These are phyloP conservation scores for Cylindricascospora bacillispora DNA, from an alignment of 1,139 yeast genomes.

Conservation along the genomic window DNA sequence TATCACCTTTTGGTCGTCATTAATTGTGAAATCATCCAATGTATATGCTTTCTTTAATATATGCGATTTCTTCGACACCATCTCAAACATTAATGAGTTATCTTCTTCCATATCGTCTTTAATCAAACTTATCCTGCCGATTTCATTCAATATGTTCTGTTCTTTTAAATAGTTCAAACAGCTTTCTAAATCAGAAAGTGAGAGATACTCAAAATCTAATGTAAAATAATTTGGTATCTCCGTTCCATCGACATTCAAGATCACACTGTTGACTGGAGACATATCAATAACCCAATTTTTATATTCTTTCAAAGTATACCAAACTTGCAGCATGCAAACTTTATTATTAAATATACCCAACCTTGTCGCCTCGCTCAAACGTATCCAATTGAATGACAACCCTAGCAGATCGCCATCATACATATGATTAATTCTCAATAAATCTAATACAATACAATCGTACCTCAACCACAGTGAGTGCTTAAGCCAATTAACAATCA, in stretches of 20 bases:
- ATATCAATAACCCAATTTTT: constrained; percentile 11
- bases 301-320: constrained; percentile 20
- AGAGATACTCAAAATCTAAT: constrained; percentile 10
- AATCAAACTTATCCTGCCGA: constrained; percentile 2
- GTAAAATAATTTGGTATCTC: constrained; percentile 9
- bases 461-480: constrained; percentile 19
- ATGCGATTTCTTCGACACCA: background rate
- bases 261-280: background rate
- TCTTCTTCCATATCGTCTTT: background rate
- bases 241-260: background rate
- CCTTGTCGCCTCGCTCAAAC: constrained; percentile 10
- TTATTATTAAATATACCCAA: constrained; percentile 14
- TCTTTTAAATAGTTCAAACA: constrained; percentile 6
- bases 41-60: background rate
- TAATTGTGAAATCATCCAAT: constrained; percentile 3
- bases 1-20: constrained; percentile 5
- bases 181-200: constrained; percentile 1
- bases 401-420: constrained; percentile 16
- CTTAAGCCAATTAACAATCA: constrained; percentile 17
- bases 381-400: constrained; percentile 15
- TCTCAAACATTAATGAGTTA: background rate
- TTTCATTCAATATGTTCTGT: constrained; percentile 7
- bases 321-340: constrained; percentile 15
- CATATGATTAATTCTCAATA: constrained; percentile 16
- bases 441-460: constrained; percentile 21